These are phyloP conservation scores for Sporobolus alterniflorus DNA, from an alignment of 202 grass and related monocot genomes.

Conservation along the genomic window DNA sequence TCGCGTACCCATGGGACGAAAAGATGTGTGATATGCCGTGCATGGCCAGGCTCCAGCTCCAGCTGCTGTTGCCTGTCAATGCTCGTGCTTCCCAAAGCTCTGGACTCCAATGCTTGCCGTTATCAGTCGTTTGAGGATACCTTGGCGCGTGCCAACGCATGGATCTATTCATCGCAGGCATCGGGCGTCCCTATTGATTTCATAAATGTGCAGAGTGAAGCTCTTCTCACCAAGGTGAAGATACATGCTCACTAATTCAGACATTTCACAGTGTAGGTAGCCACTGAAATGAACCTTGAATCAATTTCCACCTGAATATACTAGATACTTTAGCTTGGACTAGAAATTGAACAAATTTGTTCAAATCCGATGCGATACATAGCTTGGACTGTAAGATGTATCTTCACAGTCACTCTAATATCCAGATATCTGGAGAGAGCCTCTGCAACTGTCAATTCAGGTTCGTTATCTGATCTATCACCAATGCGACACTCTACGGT, in stretches of 20 bases:
- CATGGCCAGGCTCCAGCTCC: constrained; percentile 40
- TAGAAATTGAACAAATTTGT: not conserved
- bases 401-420: not conserved
- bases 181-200: constrained; percentile 61
- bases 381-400: not conserved
- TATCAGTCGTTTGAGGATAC: constrained; percentile 84
- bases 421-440: constrained; percentile 86
- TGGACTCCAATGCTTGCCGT: constrained; percentile 49
- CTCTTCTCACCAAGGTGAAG: constrained; percentile 81
- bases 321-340: not conserved
- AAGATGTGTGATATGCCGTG: constrained; percentile 64
- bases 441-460: constrained; percentile 73
- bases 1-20: constrained; percentile 78
- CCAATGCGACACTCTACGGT: constrained; percentile 79
- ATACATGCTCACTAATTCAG: not conserved
- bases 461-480: constrained; percentile 74
- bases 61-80: constrained; percentile 55
- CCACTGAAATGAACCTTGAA: constrained; percentile 16
- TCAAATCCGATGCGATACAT: not conserved
- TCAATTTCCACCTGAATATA: not conserved
- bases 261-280: not conserved
- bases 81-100: constrained; percentile 68
- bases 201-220: constrained; percentile 82
- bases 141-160: constrained; percentile 60
- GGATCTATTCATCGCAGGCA: constrained; percentile 62